Conservation (phyloP, 2,329 filamentous ascomycete species). For the Botrytis squamosa region DNA sequence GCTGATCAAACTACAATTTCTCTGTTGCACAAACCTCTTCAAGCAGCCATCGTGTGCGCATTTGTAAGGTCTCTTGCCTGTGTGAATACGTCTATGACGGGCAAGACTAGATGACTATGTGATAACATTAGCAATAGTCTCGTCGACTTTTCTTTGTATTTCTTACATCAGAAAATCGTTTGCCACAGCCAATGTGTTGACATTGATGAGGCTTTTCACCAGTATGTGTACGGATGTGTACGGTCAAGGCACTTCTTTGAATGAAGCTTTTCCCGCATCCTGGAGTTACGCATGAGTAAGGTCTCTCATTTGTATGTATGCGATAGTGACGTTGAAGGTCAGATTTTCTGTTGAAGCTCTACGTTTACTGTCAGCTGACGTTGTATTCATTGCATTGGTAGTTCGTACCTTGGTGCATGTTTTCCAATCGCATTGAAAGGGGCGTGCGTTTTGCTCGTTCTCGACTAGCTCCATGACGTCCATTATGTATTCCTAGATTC, state of each 20-base stretch:
- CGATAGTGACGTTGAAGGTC: slow-evolving; percentile 68
- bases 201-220: slow-evolving; percentile 72
- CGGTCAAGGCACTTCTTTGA: slow-evolving; percentile 66
- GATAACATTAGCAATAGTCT: slow-evolving; percentile 24
- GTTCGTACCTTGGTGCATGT: slow-evolving; percentile 58
- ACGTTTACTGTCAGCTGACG: slow-evolving; percentile 21
- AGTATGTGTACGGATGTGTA: slow-evolving; percentile 69
- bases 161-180: slow-evolving; percentile 64
- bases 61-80: slow-evolving; percentile 66
- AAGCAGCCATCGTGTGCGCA: slow-evolving; percentile 50
- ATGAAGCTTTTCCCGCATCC: slow-evolving; percentile 71
- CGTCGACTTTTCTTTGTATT: not conserved
- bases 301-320: slow-evolving; percentile 70
- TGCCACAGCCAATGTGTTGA: slow-evolving; percentile 62
- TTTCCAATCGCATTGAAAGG: slow-evolving; percentile 64
- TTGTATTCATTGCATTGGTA: not conserved
- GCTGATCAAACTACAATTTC: not conserved
- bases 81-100: slow-evolving; percentile 66
- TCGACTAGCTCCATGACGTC: slow-evolving; percentile 65
- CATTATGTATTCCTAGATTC: slow-evolving; percentile 43
- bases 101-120: slow-evolving; percentile 41
- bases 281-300: slow-evolving; percentile 59
- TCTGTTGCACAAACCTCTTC: slow-evolving; percentile 36
- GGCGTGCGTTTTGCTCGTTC: slow-evolving; percentile 60
- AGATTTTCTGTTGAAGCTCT: slow-evolving; percentile 73